Percentiles rank a stretch among this genome's conserved stretches.
Conservation (phyloP, 371 early-diverging fungal genomes). For the Mucor sp. region DNA sequence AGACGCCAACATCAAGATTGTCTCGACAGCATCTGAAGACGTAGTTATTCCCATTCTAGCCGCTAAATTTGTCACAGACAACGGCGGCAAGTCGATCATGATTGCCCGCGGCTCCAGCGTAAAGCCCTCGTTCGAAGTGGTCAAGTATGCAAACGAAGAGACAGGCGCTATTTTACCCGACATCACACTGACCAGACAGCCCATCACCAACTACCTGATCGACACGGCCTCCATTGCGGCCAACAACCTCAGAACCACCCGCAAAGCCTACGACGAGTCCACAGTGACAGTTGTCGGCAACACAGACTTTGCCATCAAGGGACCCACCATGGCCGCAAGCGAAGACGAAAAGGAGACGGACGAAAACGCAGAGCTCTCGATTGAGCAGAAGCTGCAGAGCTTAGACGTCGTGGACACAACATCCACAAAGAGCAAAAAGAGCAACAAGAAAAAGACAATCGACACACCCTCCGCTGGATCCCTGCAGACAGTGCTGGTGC, state of each 20-base stretch:
- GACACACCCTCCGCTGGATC: constrained; percentile 56
- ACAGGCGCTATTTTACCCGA: constrained; percentile 39
- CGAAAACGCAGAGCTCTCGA: constrained; percentile 28
- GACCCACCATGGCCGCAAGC: constrained; percentile 25
- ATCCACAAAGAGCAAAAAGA: constrained; percentile 12
- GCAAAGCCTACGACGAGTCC: constrained; percentile 53
- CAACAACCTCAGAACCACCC: constrained; percentile 51
- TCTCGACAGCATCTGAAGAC: constrained; percentile 44
- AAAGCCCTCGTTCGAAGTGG: constrained; percentile 75
- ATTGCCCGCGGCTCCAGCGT: constrained; percentile 73
- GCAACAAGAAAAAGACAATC: constrained; percentile 24
- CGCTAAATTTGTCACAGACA: constrained; percentile 57
- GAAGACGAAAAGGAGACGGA: constrained; percentile 15
- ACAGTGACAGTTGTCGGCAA: constrained; percentile 46
- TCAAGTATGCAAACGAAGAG: constrained; percentile 41
- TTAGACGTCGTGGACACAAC: constrained; percentile 32
- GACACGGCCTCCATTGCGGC: constrained; percentile 57
- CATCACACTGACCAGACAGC: constrained; percentile 52
- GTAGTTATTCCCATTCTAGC: constrained; percentile 62
- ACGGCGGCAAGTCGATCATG: constrained; percentile 55
- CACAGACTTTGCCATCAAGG: constrained; percentile 42
- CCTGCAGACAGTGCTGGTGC: constrained; percentile 72
- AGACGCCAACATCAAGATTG: constrained; percentile 57
- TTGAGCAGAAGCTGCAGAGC: constrained; percentile 39
- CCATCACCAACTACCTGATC: constrained; percentile 54